Percentiles rank a stretch among this genome's conserved stretches.
phyloP scores from a whole-genome alignment of 2,329 filamentous ascomycete species.

The Magnaporthales sp. region DNA sequence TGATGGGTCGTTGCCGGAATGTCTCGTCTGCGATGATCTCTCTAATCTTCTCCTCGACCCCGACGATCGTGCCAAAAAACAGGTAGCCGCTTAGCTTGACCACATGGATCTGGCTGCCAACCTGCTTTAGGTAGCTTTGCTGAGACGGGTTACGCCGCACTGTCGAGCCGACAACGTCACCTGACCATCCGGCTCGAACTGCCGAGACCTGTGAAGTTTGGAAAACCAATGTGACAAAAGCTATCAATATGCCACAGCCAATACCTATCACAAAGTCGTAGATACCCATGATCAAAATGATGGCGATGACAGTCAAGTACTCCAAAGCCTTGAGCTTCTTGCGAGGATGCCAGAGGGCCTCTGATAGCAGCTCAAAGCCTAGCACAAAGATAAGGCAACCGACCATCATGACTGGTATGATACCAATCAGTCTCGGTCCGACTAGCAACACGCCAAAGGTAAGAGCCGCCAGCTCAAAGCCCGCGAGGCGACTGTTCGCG shows the following conservation, averaged over 20 bases:
- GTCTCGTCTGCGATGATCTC: conserved; percentile 73
- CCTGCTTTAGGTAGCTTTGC: conserved; percentile 74
- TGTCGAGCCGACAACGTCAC: conserved; percentile 82
- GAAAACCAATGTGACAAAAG: conserved; percentile 83
- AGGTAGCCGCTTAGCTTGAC: conserved; percentile 89
- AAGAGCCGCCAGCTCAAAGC: conserved; percentile 70
- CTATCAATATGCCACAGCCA: conserved; percentile 80
- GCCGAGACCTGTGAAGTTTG: conserved; percentile 87
- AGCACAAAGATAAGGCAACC: conserved; percentile 91
- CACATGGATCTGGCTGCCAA: conserved; percentile 80
- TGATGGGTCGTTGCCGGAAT: conserved; percentile 71
- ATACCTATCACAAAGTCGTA: conserved; percentile 97
- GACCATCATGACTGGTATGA: conserved; percentile 94
- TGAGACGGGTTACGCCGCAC: conserved; percentile 87
- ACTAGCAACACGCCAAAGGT: conserved; percentile 78
- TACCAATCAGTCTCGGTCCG: conserved; percentile 83
- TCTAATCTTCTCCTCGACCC: conserved; percentile 83
- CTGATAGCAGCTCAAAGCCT: conserved; percentile 82
- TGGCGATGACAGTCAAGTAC: conserved; percentile 81
- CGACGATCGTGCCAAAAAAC: conserved; percentile 98
- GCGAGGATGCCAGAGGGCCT: conserved; percentile 81
- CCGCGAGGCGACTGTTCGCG: conserved; percentile 77
- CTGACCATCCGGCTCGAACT: conserved; percentile 82
- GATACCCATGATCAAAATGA: conserved; percentile 91
- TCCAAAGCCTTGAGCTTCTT: conserved; percentile 82